These are phyloP conservation scores for Leishmania tarentolae DNA, from an alignment of 208 protist species.

Conservation along the genomic window DNA sequence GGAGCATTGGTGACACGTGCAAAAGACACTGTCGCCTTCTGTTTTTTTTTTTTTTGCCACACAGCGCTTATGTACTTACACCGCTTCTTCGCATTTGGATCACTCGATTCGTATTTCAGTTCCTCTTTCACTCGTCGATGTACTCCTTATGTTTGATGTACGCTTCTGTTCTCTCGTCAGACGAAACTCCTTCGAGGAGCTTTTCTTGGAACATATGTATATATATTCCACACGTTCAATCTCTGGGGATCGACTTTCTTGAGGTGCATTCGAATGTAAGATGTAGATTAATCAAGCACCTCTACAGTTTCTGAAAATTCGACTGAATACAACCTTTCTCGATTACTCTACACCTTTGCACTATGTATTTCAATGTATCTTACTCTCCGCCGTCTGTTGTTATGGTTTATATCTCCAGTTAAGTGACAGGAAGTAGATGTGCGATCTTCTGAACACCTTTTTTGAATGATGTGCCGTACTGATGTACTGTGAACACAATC, in stretches of 20 bases:
- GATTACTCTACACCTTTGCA: background rate
- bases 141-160: background rate
- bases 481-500: background rate
- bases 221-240: conserved; percentile 11
- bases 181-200: background rate
- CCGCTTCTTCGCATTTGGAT: background rate
- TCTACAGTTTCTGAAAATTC: background rate
- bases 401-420: background rate
- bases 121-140: conserved; percentile 10
- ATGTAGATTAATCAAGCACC: conserved; percentile 1
- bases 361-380: background rate
- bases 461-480: background rate
- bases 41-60: background rate
- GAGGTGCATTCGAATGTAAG: background rate
- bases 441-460: background rate
- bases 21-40: background rate
- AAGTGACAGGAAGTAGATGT: background rate
- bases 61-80: background rate
- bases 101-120: background rate
- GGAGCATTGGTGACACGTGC: background rate
- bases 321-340: background rate
- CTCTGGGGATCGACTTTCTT: background rate
- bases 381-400: background rate
- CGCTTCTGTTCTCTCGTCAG: background rate
- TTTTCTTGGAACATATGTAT: conserved; percentile 20